Conservation (phyloP, 2,329 filamentous ascomycete species). For the Polytolypa hystricis region DNA sequence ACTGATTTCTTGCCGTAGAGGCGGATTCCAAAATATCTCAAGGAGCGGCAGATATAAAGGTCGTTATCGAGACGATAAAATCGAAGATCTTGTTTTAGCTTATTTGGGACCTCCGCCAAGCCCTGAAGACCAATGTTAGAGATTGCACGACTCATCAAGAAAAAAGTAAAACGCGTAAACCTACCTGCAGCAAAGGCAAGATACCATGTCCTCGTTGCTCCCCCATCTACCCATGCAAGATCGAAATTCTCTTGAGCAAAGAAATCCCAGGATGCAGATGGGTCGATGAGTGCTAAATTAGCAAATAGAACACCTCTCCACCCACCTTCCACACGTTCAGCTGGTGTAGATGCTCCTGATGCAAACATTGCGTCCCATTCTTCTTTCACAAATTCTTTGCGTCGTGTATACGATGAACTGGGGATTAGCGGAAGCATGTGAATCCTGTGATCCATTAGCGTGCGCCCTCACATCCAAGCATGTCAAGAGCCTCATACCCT, state of each 20-base stretch:
- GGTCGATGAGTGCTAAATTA: slow-evolving; percentile 69
- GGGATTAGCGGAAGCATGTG: slow-evolving; percentile 73
- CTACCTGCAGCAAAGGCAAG: slow-evolving; percentile 63
- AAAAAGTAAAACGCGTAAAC: slow-evolving; percentile 10
- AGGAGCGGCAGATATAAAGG: too few species aligned
- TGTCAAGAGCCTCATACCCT: slow-evolving; percentile 34
- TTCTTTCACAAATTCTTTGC: slow-evolving; percentile 58
- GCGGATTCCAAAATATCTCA: too few species aligned
- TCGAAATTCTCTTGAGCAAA: slow-evolving; percentile 60
- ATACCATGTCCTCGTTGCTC: slow-evolving; percentile 77
- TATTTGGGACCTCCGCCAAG: slow-evolving; percentile 11
- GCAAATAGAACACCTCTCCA: slow-evolving; percentile 81
- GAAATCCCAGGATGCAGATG: slow-evolving; percentile 58
- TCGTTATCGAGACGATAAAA: too few species aligned
- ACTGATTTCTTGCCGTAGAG: too few species aligned
- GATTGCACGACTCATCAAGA: neutral
- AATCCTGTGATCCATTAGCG: slow-evolving; percentile 46
- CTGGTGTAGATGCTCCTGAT: slow-evolving; percentile 50
- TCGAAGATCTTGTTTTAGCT: too few species aligned
- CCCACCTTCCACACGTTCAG: slow-evolving; percentile 50
- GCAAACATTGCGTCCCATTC: slow-evolving; percentile 77
- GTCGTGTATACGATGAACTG: slow-evolving; percentile 55
- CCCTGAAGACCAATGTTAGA: slow-evolving; percentile 7
- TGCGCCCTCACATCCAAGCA: neutral
- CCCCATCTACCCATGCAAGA: slow-evolving; percentile 57